Evolutionary conservation across 495 filamentous ascomycete species (phyloP), one percentile per base, ranked within the genome.

Genomic region (Penicillium desertorum): DNA sequence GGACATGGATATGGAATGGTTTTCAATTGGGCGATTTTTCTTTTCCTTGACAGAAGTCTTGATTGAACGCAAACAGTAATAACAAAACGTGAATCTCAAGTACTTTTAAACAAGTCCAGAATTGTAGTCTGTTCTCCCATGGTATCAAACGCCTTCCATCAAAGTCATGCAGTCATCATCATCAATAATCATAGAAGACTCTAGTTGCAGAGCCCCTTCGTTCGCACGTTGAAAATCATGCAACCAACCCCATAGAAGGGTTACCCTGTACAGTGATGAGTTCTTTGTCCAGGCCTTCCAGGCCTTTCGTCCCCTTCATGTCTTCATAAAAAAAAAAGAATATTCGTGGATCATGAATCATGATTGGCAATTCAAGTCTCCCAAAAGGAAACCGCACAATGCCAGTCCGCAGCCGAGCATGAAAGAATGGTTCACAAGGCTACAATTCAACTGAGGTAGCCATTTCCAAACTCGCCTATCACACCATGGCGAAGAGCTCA

Each of bases 111-210:
- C 14, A n/a, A 10, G 19, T 37, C 3, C 32, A 37, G 14, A 48
- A 37, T n/a, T 50, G 47, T 37, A 37, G 47, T 37, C 47, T 50
- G 6, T 20, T 36, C 12, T 50, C 29, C 51, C 34, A 27, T 49
- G 32, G 42, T 53, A 53, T 53, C 51, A 29, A 53, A 44, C 51
- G 27, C 27, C 51, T 12, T 22, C 16, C 14, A 29, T 42, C 51
- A 53, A 44, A 53, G 6, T 30, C 54, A 58, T 62, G 5, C 16
- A 14, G 37, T 51, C 48, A 20, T 57, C 45, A 51, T 62, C 60
- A 60, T 62, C 10, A 59, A 59, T 63, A 25, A 23, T 53, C 56
- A 54, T 62, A 12, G 27, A 45, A 39, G 44, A 27, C 14, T 29
- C 44, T 46, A 45, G 48, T 36, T 51, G 44, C 37, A 22, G 45